These are phyloP conservation scores for Lecanicillium sp. DNA, from an alignment of 2,329 filamentous ascomycete species.

Conservation along the genomic window DNA sequence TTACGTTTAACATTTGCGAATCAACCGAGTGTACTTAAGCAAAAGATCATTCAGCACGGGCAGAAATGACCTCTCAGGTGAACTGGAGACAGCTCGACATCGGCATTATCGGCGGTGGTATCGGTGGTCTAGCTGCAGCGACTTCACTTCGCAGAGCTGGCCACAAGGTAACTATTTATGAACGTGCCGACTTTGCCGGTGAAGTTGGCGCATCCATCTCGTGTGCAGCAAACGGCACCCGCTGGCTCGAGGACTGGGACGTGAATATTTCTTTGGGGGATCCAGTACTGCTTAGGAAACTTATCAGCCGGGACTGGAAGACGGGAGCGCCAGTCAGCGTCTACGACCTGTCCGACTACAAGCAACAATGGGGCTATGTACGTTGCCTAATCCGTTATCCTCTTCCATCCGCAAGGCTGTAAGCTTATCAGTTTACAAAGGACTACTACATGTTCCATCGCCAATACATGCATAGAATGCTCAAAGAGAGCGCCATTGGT, in stretches of 20 bases:
- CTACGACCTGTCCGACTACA: constrained; percentile 58
- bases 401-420: no score
- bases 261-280: constrained; percentile 57
- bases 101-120: constrained; percentile 37
- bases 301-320: constrained; percentile 64
- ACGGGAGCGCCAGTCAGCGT: constrained; percentile 59
- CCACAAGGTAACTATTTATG: constrained; percentile 54
- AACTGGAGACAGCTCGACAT: constrained; percentile 28
- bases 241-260: constrained; percentile 61
- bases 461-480: constrained; percentile 60
- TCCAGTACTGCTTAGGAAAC: constrained; percentile 54
- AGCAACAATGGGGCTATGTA: constrained; percentile 54
- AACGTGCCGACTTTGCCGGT: constrained; percentile 57
- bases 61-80: no score
- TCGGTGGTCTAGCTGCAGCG: constrained; percentile 37
- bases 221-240: constrained; percentile 61
- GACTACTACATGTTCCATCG: constrained; percentile 67
- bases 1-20: no score
- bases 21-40: no score
- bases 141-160: constrained; percentile 38
- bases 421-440: no score
- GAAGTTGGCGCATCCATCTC: constrained; percentile 61
- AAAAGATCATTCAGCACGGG: no score
- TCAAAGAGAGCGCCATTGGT: constrained; percentile 51
- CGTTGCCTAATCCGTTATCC: no score